A percentile compares a stretch with the other conserved stretches of the same genome.
Evolutionary conservation across 2,329 filamentous ascomycete species (phyloP).

Genomic region (Verticillium tricorpus): DNA sequence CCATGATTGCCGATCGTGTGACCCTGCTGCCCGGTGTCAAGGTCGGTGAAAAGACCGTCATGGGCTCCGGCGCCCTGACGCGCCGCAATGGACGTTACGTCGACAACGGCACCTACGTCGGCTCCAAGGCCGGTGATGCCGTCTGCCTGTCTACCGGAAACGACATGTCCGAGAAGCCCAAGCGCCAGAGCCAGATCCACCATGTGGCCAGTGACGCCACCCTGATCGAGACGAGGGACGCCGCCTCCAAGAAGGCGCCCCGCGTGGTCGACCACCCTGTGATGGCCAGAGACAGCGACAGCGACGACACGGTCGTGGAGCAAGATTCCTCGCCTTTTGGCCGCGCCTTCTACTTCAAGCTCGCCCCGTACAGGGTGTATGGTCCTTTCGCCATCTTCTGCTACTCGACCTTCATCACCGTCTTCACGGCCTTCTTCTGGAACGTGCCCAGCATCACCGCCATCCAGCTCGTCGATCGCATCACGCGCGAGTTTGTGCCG

Average conservation of each 20-base stretch:
- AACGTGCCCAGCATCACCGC: constrained; percentile 42
- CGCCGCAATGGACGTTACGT: constrained; percentile 38
- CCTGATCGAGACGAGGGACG: constrained; percentile 10
- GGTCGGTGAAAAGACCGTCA: constrained; percentile 41
- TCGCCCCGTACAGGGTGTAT: constrained; percentile 46
- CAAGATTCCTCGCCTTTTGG: constrained; percentile 43
- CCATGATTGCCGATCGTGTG: constrained; percentile 55
- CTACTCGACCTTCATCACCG: constrained; percentile 41
- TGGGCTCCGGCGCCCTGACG: constrained; percentile 51
- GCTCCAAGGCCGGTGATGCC: constrained; percentile 46
- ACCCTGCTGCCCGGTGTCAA: constrained; percentile 45
- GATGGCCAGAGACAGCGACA: not conserved
- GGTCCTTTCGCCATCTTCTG: constrained; percentile 41
- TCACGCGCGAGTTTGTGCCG: constrained; percentile 20
- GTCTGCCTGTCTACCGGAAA: constrained; percentile 30
- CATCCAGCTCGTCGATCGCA: constrained; percentile 37
- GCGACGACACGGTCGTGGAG: not conserved
- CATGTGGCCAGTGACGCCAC: constrained; percentile 21
- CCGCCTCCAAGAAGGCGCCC: constrained; percentile 4
- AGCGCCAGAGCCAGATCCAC: constrained; percentile 7
- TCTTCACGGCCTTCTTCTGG: constrained; percentile 47
- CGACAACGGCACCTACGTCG: constrained; percentile 43
- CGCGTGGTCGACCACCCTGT: not conserved
- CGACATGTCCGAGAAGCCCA: constrained; percentile 6
- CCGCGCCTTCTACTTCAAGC: constrained; percentile 47